phyloP scores from a whole-genome alignment of 192 early-diverging fungal species.

The Linnemannia schmuckeri region DNA sequence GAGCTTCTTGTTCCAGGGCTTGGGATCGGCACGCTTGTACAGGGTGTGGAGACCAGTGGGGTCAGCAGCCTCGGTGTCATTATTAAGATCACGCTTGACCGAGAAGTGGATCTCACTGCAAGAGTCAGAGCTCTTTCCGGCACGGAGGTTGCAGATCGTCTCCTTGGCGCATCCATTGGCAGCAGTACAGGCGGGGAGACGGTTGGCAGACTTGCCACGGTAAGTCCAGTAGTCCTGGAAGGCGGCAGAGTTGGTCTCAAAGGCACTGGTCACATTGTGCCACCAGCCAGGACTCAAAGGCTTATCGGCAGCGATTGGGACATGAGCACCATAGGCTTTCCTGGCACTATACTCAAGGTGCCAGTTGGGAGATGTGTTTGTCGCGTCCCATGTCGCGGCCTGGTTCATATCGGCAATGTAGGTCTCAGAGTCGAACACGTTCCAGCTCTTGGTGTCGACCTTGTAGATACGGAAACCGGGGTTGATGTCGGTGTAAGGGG shows the following conservation, averaged over 20 bases:
- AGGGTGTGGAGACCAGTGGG: conserved; percentile 32
- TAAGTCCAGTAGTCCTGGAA: conserved; percentile 62
- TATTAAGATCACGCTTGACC: conserved; percentile 26
- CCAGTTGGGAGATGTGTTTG: conserved; percentile 58
- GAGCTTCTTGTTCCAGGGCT: conserved; percentile 46
- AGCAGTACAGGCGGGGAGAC: conserved; percentile 29
- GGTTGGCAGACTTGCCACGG: conserved; percentile 53
- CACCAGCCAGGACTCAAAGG: conserved; percentile 64
- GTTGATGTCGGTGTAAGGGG: conserved; percentile 65
- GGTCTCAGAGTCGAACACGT: conserved; percentile 66
- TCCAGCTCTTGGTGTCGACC: conserved; percentile 65
- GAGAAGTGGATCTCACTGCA: conserved; percentile 30
- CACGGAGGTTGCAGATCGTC: conserved; percentile 48
- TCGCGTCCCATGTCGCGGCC: conserved; percentile 55
- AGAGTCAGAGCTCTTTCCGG: conserved; percentile 48
- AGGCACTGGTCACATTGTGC: conserved; percentile 63
- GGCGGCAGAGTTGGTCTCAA: conserved; percentile 49
- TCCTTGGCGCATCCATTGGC: conserved; percentile 22
- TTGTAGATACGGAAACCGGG: conserved; percentile 71
- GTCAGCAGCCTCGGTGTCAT: conserved; percentile 17
- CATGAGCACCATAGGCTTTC: conserved; percentile 51
- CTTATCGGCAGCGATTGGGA: conserved; percentile 21
- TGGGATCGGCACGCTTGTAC: conserved; percentile 38
- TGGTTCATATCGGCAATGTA: conserved; percentile 66
- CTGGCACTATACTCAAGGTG: conserved; percentile 67